phyloP scores from a whole-genome alignment of 176 grass and related monocot genomes.

The Oryza meyeriana region DNA sequence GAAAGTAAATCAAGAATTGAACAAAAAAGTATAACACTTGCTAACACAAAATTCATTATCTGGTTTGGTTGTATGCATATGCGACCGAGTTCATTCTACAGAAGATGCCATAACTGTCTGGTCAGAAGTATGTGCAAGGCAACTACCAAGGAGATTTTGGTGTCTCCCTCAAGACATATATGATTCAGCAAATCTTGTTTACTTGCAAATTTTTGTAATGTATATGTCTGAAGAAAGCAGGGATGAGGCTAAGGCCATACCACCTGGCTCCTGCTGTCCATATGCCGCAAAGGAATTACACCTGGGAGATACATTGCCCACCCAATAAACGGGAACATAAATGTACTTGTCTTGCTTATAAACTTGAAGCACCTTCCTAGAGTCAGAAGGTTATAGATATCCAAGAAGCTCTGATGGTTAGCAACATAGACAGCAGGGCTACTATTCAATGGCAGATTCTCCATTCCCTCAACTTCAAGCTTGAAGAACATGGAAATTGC shows the following conservation, averaged over 20 bases:
- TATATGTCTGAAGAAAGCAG: neutral
- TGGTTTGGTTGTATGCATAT: neutral
- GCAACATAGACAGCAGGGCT: slow-evolving; percentile 82
- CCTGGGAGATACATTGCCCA: slow-evolving; percentile 98
- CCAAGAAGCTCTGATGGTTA: slow-evolving; percentile 96
- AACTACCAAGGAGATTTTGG: no score
- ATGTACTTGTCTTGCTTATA: slow-evolving; percentile 99
- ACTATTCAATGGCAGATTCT: slow-evolving; percentile 74
- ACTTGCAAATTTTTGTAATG: neutral
- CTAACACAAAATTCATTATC: neutral
- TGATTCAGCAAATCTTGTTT: neutral
- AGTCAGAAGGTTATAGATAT: slow-evolving; percentile 87
- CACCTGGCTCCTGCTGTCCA: slow-evolving; percentile 93
- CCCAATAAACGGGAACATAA: slow-evolving; percentile 86
- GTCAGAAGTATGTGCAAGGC: no score
- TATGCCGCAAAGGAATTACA: slow-evolving; percentile 76
- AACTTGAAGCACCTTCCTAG: slow-evolving; percentile 88
- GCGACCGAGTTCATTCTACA: slow-evolving; percentile 1
- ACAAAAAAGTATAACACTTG: neutral
- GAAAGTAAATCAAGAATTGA: neutral
- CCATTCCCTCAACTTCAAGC: slow-evolving; percentile 79
- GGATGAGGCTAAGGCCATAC: slow-evolving; percentile 41
- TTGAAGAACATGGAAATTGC: slow-evolving; percentile 84
- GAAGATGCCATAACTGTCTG: neutral
- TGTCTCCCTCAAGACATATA: no score